Evolutionary conservation across 2,329 filamentous ascomycete genomes (phyloP).

Genomic region (Pseudogymnoascus sp.): DNA sequence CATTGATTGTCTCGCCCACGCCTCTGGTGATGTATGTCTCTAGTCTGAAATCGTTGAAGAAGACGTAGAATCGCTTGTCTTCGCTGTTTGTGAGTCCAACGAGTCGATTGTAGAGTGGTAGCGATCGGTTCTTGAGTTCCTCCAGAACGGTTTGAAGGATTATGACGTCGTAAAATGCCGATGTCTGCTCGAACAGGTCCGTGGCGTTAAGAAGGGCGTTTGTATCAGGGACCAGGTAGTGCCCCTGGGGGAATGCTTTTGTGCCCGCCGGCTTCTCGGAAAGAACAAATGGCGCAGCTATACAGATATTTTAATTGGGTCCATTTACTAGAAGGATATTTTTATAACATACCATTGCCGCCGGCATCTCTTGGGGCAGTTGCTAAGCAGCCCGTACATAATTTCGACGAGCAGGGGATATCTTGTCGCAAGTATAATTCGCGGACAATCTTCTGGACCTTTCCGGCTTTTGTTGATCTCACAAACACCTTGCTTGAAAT

Average conservation of each 20-base stretch:
- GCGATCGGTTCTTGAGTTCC: slow-evolving; percentile 85
- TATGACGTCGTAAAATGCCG: slow-evolving; percentile 92
- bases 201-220: slow-evolving; percentile 93
- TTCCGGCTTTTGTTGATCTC: slow-evolving; percentile 86
- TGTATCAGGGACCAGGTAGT: slow-evolving; percentile 92
- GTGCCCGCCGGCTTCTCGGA: slow-evolving; percentile 83
- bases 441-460: slow-evolving; percentile 96
- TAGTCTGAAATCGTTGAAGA: slow-evolving; percentile 95
- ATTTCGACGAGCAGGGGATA: slow-evolving; percentile 89
- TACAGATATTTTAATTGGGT: slow-evolving; percentile 13
- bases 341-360: slow-evolving; percentile 51
- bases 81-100: slow-evolving; percentile 88
- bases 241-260: slow-evolving; percentile 71
- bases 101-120: slow-evolving; percentile 90
- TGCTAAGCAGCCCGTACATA: slow-evolving; percentile 70
- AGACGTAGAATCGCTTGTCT: slow-evolving; percentile 95
- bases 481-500: slow-evolving; percentile 96
- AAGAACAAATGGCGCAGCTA: slow-evolving; percentile 75
- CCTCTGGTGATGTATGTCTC: slow-evolving; percentile 79
- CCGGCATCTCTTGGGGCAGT: slow-evolving; percentile 71
- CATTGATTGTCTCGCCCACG: slow-evolving; percentile 81
- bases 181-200: slow-evolving; percentile 90
- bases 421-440: slow-evolving; percentile 94
- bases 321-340: not conserved
- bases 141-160: slow-evolving; percentile 94